phyloP scores from a whole-genome alignment of 2,329 filamentous ascomycete species.

The Albophoma yamanashiensis region DNA sequence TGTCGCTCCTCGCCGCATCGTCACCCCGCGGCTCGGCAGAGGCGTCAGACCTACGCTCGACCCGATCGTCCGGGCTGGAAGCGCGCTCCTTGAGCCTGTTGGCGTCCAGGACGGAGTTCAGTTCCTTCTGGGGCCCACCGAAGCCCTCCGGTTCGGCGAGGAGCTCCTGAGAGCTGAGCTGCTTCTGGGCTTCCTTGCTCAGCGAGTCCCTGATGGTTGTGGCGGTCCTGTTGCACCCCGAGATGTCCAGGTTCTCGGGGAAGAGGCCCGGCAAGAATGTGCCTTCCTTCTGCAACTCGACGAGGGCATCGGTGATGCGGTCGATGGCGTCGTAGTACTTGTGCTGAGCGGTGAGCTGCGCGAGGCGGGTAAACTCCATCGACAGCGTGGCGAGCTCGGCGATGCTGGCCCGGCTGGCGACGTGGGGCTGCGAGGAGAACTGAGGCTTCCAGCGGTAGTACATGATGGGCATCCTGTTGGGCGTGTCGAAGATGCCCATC shows the following conservation, averaged over 20 bases:
- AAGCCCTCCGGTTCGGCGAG: conserved; percentile 17
- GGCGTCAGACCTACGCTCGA: conserved; percentile 1
- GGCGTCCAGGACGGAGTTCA: background rate
- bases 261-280: conserved; percentile 71
- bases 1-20: background rate
- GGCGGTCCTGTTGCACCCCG: conserved; percentile 59
- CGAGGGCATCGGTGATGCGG: conserved; percentile 70
- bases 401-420: conserved; percentile 46
- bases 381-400: conserved; percentile 72
- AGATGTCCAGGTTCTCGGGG: conserved; percentile 66
- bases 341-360: conserved; percentile 69
- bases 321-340: conserved; percentile 88
- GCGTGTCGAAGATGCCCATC: conserved; percentile 79
- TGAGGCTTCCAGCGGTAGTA: conserved; percentile 70
- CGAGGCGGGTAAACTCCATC: conserved; percentile 81
- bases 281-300: conserved; percentile 58
- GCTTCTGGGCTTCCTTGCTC: conserved; percentile 23
- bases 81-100: background rate
- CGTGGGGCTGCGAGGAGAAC: conserved; percentile 51
- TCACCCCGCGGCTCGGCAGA: background rate
- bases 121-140: conserved; percentile 2
- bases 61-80: background rate
- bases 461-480: conserved; percentile 81
- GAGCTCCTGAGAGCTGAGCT: conserved; percentile 20
- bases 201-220: conserved; percentile 15